A percentile compares a stretch with the other conserved stretches of the same genome.
Evolutionary conservation across 1,284 basidiomycete species (phyloP).

Genomic region (Malassezia pachydermatis): DNA sequence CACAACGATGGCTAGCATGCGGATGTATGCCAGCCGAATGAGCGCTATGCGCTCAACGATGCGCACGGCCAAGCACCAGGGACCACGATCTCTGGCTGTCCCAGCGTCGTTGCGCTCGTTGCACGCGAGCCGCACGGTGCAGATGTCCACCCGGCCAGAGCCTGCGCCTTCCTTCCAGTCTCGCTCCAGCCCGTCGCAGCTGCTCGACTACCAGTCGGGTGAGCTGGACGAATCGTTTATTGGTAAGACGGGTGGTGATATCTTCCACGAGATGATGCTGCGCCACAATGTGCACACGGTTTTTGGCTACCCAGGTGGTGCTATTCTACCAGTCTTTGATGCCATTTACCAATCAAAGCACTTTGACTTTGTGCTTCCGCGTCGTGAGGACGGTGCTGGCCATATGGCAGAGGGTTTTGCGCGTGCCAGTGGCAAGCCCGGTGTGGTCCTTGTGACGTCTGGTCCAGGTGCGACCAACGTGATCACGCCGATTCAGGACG

Average conservation of each 20-base stretch:
- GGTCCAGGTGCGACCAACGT: conserved; percentile 97
- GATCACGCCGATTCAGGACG: conserved; percentile 95
- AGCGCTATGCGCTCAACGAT: conserved; percentile 10
- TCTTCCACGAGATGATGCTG: conserved; percentile 99
- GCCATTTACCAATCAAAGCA: conserved; percentile 93
- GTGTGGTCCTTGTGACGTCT: conserved; percentile 92
- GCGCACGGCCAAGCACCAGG: too few relatives aligned
- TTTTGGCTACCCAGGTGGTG: conserved; percentile 95
- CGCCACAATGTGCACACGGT: conserved; percentile 90
- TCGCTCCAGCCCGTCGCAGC: conserved; percentile 19
- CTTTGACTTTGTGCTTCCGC: conserved; percentile 88
- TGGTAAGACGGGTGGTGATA: conserved; percentile 87
- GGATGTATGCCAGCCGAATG: conserved; percentile 6
- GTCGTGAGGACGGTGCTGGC: conserved; percentile 94
- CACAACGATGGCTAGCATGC: conserved; percentile 4
- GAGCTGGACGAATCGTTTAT: conserved; percentile 58
- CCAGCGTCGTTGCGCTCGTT: background rate
- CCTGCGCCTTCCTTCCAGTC: conserved; percentile 44
- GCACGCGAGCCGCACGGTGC: background rate
- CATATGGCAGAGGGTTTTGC: conserved; percentile 99
- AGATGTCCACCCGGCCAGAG: conserved; percentile 24
- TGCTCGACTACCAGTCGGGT: conserved; percentile 24
- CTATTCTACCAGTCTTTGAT: conserved; percentile 95
- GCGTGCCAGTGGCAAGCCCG: conserved; percentile 90
- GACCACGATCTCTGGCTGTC: background rate